Conservation (phyloP, 2,329 filamentous ascomycete species). For the Pseudogymnoascus sp. region DNA sequence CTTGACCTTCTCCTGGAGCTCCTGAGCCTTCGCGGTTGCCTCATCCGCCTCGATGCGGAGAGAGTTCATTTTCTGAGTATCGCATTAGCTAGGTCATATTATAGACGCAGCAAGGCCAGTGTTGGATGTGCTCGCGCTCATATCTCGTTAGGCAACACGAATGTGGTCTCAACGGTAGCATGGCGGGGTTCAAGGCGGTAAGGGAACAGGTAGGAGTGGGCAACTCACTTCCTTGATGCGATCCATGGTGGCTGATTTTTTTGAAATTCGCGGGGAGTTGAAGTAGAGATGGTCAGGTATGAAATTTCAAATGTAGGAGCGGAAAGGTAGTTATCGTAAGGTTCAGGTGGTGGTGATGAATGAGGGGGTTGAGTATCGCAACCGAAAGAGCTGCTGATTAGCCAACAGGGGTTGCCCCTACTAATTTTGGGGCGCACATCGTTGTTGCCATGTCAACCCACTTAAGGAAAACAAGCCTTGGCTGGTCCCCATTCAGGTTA, state of each 20-base stretch:
- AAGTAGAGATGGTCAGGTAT: conserved; percentile 2
- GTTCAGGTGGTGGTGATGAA: conserved; percentile 5
- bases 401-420: conserved; percentile 11
- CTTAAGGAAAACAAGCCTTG: conserved; percentile 6
- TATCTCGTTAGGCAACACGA: neutral
- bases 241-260: conserved; percentile 56
- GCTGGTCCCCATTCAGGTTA: conserved; percentile 9
- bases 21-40: conserved; percentile 72
- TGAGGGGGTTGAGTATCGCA: conserved; percentile 10
- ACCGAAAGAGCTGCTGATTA: conserved; percentile 8
- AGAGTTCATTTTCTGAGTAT: conserved; percentile 77
- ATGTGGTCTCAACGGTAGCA: neutral
- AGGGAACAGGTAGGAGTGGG: neutral
- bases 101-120: neutral
- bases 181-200: conserved; percentile 9
- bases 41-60: conserved; percentile 93
- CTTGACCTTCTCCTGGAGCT: conserved; percentile 84
- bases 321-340: conserved; percentile 1
- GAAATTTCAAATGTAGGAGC: neutral
- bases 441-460: conserved; percentile 10
- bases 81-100: neutral
- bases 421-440: conserved; percentile 4
- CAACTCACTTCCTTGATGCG: conserved; percentile 79
- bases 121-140: neutral
- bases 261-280: conserved; percentile 13